A percentile compares a stretch with the other conserved stretches of the same genome.
These are phyloP conservation scores for Musa troglodytarum DNA, from an alignment of 176 grass and related monocot species.

Conservation along the genomic window DNA sequence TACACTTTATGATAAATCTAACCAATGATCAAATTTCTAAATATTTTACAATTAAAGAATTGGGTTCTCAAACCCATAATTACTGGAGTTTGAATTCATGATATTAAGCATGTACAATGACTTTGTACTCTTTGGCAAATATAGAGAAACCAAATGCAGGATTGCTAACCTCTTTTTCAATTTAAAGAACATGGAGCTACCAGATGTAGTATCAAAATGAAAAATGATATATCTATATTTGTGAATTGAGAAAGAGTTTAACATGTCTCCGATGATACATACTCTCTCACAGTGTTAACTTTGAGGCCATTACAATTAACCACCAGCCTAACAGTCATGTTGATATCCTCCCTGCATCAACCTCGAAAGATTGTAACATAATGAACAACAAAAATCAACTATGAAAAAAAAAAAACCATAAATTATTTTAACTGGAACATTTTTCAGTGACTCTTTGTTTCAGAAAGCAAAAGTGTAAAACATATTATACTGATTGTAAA, in stretches of 20 bases:
- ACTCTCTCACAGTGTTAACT: slow-evolving; percentile 76
- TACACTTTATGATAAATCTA: too few species aligned
- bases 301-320: slow-evolving; percentile 90
- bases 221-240: background rate
- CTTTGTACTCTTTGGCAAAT: background rate
- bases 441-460: background rate
- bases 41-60: background rate
- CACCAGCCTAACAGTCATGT: slow-evolving; percentile 90
- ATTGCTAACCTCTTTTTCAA: background rate
- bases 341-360: slow-evolving; percentile 77
- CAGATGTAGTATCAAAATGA: background rate
- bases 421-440: background rate
- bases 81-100: background rate
- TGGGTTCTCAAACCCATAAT: background rate
- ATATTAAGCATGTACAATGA: background rate
- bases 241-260: background rate
- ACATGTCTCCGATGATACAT: slow-evolving; percentile 25
- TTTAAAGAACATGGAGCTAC: background rate
- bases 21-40: too few species aligned
- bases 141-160: background rate
- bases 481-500: background rate
- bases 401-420: background rate
- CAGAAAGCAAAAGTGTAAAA: background rate
- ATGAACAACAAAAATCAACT: background rate
- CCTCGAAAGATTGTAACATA: background rate